These are phyloP conservation scores for Scleromitrula shiraiana DNA, from an alignment of 2,329 filamentous ascomycete genomes.

Conservation along the genomic window DNA sequence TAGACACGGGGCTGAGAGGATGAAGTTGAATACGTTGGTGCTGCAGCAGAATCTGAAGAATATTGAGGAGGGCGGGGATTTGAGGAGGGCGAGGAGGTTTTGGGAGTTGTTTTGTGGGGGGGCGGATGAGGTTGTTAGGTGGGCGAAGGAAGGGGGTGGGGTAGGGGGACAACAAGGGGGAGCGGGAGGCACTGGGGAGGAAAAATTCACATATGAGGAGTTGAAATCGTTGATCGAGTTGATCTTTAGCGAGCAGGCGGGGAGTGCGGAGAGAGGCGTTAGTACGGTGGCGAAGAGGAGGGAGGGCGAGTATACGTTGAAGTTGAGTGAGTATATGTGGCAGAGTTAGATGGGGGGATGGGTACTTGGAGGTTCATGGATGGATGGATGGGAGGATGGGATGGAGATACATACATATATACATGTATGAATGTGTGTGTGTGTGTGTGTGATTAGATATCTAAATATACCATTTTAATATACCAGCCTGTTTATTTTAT, in stretches of 20 bases:
- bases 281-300: constrained; percentile 57
- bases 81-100: constrained; percentile 57
- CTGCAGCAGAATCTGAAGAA: constrained; percentile 96
- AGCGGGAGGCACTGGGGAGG: constrained; percentile 51
- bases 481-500: too few relatives aligned
- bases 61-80: constrained; percentile 62
- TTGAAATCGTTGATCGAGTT: constrained; percentile 58
- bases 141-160: constrained; percentile 39
- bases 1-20: constrained; percentile 68
- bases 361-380: too few relatives aligned
- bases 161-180: constrained; percentile 31
- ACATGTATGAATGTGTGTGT: too few relatives aligned
- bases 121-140: constrained; percentile 54
- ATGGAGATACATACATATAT: too few relatives aligned
- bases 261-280: constrained; percentile 60
- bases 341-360: constrained; percentile 31
- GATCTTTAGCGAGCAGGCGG: constrained; percentile 59
- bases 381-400: too few relatives aligned
- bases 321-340: constrained; percentile 67
- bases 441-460: too few relatives aligned
- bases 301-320: constrained; percentile 62
- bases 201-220: constrained; percentile 54
- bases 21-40: constrained; percentile 90
- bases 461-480: too few relatives aligned
- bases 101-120: constrained; percentile 61